phyloP scores from a whole-genome alignment of 140 eudicot genomes.

The Cichorium intybus region DNA sequence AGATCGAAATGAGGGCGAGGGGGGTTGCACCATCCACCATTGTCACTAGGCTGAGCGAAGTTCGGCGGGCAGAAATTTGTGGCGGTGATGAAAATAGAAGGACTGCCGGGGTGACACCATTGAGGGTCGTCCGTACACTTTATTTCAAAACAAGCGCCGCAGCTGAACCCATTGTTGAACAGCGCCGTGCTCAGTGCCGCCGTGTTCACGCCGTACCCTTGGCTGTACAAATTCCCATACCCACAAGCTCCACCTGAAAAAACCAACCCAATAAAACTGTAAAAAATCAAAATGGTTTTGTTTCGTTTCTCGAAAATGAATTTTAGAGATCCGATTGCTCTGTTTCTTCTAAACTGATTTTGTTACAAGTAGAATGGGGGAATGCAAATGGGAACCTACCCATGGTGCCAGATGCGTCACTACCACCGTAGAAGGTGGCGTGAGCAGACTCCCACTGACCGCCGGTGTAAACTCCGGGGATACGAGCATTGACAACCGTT shows the following conservation, averaged over 20 bases:
- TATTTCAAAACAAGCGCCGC: slow-evolving; percentile 73
- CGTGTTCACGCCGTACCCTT: slow-evolving; percentile 78
- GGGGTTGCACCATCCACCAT: slow-evolving; percentile 92
- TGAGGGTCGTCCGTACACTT: slow-evolving; percentile 54
- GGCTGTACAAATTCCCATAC: slow-evolving; percentile 76
- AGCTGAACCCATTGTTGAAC: slow-evolving; percentile 69
- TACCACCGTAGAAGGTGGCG: slow-evolving; percentile 79
- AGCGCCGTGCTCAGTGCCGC: slow-evolving; percentile 81
- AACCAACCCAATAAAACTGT: neutral
- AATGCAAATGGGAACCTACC: slow-evolving; percentile 24
- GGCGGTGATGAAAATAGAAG: slow-evolving; percentile 71
- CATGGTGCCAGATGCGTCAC: slow-evolving; percentile 88
- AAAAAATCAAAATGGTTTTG: neutral
- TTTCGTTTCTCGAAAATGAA: too few species aligned
- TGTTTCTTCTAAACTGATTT: neutral
- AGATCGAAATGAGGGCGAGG: slow-evolving; percentile 85
- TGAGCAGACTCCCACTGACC: slow-evolving; percentile 62
- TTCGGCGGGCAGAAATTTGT: slow-evolving; percentile 87
- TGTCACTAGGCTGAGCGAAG: slow-evolving; percentile 56
- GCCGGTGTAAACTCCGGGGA: slow-evolving; percentile 57
- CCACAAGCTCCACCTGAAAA: slow-evolving; percentile 84
- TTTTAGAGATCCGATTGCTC: neutral
- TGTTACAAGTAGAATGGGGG: neutral
- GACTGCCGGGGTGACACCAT: slow-evolving; percentile 74
- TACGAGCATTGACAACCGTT: slow-evolving; percentile 33